phyloP scores from a whole-genome alignment of 306 rosid genomes.

The Benincasa hispida region DNA sequence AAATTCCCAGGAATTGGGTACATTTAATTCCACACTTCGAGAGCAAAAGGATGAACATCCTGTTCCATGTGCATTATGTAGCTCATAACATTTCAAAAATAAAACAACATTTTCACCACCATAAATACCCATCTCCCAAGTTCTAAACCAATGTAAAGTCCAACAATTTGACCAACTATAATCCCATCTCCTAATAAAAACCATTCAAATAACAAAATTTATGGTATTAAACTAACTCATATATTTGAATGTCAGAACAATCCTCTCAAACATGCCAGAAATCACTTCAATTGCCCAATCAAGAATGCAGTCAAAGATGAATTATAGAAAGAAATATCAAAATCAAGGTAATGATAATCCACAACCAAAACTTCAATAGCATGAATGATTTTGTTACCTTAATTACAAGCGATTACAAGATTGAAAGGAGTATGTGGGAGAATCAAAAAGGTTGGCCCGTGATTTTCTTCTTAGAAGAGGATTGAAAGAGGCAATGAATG shows the following conservation, averaged over 20 bases:
- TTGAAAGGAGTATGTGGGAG: neutral
- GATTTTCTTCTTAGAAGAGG: neutral
- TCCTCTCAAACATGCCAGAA: neutral
- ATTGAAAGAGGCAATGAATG: neutral
- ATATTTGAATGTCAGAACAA: neutral
- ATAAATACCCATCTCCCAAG: neutral
- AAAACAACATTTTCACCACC: neutral
- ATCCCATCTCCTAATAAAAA: neutral
- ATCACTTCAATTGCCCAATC: neutral
- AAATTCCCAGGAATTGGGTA: neutral
- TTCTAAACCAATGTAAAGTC: neutral
- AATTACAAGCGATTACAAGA: neutral
- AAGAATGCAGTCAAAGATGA: neutral
- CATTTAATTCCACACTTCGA: neutral
- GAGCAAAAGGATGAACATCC: neutral
- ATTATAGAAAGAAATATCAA: neutral
- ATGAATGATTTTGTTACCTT: neutral
- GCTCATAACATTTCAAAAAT: neutral
- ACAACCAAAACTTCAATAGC: neutral
- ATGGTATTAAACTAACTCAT: neutral
- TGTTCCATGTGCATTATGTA: neutral
- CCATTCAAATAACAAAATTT: neutral
- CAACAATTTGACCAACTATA: neutral
- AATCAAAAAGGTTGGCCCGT: neutral
- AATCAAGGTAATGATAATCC: neutral